Base-by-base conservation (phyloP, 164 flowering plant genomes). In the Nelumbo lutea region DNA sequence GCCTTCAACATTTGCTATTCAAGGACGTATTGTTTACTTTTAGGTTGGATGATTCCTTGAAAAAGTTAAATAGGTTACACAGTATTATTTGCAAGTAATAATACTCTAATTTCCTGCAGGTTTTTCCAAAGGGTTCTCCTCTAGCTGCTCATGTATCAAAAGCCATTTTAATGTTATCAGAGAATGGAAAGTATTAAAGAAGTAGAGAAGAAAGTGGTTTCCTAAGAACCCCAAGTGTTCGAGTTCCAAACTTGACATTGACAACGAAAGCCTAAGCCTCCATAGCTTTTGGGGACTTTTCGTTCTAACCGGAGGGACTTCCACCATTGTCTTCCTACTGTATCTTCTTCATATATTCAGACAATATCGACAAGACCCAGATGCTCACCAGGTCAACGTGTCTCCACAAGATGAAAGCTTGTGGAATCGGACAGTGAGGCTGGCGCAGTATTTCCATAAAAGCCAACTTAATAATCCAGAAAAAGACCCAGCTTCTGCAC, bases 221-320 rank as follows among this genome's bases (percentile, higher is more conserved):
- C 9, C 57, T 4, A 56, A 68, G 3, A 38, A 74, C 0, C 3
- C 52, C 3, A 48, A 76, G 66, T 82, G 85, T 55, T 67, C 81
- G 38, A 47, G 57, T 43, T 51, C 66, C 2, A 52, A 44, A 14
- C 70, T n/a, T n/a, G 41, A 48, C 9, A 57, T 27, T n/a, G 39
- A 69, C 15, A 67, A 76, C 1, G 76, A 70, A 14, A 77, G 79
- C 46, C 56, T 84, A 38, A 69, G 73, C 43, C 67, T 82, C 58
- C 52, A 74, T 6, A 74, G 73, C 73, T 84, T 84, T 65, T 80
- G 81, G 82, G 87, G 68, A 5, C 75, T 74, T 45, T 84, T 73
- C 59, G 50, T 76, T 0, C n/a, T 82, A 44, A 72, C 80, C 0
- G 74, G 69, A 2, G 61, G 64, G 44, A 73, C 72, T 38, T 72